phyloP scores from a whole-genome alignment of 139 green algal genomes.

The Closterium sp. region DNA sequence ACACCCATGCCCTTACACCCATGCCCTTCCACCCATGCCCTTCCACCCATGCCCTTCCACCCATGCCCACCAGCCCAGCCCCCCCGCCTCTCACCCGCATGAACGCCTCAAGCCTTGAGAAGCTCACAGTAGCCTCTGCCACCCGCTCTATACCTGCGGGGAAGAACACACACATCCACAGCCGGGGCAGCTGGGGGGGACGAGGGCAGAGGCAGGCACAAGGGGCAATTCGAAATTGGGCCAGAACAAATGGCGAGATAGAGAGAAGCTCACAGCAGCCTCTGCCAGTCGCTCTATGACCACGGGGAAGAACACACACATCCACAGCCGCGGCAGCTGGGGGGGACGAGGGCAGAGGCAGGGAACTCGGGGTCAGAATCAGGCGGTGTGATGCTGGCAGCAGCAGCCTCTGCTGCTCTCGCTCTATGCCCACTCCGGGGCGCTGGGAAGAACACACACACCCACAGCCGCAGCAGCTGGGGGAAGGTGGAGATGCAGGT shows the following conservation, averaged over 20 bases:
- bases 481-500: not conserved
- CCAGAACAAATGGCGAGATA: too few relatives aligned
- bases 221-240: too few relatives aligned
- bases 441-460: slow-evolving; percentile 36
- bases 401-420: slow-evolving; percentile 7
- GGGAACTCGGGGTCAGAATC: too few relatives aligned
- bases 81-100: slow-evolving; percentile 14
- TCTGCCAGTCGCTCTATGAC: slow-evolving; percentile 10
- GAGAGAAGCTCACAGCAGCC: not conserved
- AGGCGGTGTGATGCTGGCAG: too few relatives aligned
- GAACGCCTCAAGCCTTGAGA: slow-evolving; percentile 10
- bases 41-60: not conserved
- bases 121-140: slow-evolving; percentile 27
- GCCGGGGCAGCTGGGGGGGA: slow-evolving; percentile 16
- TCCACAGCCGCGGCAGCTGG: slow-evolving; percentile 30
- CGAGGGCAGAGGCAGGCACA: too few relatives aligned
- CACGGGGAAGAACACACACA: slow-evolving; percentile 31
- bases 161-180: slow-evolving; percentile 41
- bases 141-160: not conserved
- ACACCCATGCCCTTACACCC: too few relatives aligned
- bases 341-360: too few relatives aligned
- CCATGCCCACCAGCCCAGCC: not conserved
- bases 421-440: not conserved
- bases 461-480: slow-evolving; percentile 28
- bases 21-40: not conserved